Base-by-base conservation (phyloP, 192 early-diverging fungal genomes). In the Rhizophagus clarus region DNA sequence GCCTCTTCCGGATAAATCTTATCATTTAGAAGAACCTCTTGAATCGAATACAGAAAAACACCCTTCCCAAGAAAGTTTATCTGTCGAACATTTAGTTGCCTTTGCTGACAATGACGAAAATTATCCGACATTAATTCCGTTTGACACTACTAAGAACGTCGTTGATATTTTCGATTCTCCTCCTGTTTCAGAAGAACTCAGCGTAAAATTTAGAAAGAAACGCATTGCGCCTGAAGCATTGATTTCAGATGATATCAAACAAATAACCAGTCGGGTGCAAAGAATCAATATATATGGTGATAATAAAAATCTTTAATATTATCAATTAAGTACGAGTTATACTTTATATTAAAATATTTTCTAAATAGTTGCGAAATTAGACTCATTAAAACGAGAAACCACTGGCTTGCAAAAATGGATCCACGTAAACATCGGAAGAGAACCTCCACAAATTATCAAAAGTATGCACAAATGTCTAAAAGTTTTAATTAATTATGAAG, bases 401-500 rank as follows among this genome's bases (percentile, higher is more conserved):
- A 79, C 77, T 3, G 77, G 77, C 22, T 11, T 79, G 20, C 28
- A n/a, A 40, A 24, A 31, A 79, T 79, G 77, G 77, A 14, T 79
- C 11, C 26, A 22, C 1, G 28, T 71, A 47, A 79, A 77, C 22
- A 64, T 66, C 3, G 34, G 24, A 49, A 77, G 34, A 26, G 75
- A 77, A 45, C 75, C 42, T 0, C n/a, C 75, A 42, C 11, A 17
- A n/a, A 24, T 61, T 29, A 14, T 64, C 31, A 77, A 62, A 45
- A 66, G 75, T 77, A 77, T 66, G 61, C 15, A 26, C 5, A 45
- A 1, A 42, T 10, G 11, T 1, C 20, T 68, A 20, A 68, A 40
- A 56, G 22, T 64, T 24, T 66, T 67, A 29, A 15, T 61, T 75
- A 22, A 37, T 61, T 60, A 7, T 26, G 9, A 40, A 24, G 5